Conservation (phyloP, 805 yeast genomes). For the Hanseniaspora nectarophila region DNA sequence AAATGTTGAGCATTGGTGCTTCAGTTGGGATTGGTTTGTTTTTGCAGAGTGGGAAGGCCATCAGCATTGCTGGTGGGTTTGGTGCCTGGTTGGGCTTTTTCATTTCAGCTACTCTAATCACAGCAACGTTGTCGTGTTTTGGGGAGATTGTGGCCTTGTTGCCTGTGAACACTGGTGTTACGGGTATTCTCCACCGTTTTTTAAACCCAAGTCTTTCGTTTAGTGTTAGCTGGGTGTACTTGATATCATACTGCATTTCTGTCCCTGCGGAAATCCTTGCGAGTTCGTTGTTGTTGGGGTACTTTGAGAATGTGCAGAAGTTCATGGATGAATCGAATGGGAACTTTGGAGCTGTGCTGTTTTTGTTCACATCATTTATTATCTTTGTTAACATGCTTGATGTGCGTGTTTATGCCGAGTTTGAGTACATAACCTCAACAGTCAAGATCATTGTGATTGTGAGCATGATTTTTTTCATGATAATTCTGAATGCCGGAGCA, state of each 20-base stretch:
- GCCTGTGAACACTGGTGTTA: constrained; percentile 67
- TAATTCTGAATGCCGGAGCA: constrained; percentile 50
- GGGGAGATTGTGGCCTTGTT: constrained; percentile 74
- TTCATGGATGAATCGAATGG: constrained; percentile 20
- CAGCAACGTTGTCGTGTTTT: constrained; percentile 58
- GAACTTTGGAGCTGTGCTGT: constrained; percentile 39
- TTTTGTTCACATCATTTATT: constrained; percentile 35
- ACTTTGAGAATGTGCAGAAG: constrained; percentile 33
- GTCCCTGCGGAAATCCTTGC: constrained; percentile 75
- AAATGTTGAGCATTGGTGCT: constrained; percentile 69
- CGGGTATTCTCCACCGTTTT: constrained; percentile 62
- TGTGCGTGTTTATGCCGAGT: constrained; percentile 60
- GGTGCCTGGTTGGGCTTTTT: constrained; percentile 60
- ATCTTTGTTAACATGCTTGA: constrained; percentile 44
- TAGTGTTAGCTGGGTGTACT: constrained; percentile 61
- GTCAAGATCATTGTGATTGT: constrained; percentile 43
- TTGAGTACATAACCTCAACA: constrained; percentile 54
- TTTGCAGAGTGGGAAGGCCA: constrained; percentile 59
- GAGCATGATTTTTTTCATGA: constrained; percentile 46
- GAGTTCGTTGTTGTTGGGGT: constrained; percentile 61
- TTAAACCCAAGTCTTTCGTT: constrained; percentile 71
- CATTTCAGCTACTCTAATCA: constrained; percentile 52
- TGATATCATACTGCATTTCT: constrained; percentile 59
- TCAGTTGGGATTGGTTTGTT: constrained; percentile 68
- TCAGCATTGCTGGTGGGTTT: constrained; percentile 63